Conservation (phyloP, 2,329 filamentous ascomycete genomes). For the Aureobasidium sp. region DNA sequence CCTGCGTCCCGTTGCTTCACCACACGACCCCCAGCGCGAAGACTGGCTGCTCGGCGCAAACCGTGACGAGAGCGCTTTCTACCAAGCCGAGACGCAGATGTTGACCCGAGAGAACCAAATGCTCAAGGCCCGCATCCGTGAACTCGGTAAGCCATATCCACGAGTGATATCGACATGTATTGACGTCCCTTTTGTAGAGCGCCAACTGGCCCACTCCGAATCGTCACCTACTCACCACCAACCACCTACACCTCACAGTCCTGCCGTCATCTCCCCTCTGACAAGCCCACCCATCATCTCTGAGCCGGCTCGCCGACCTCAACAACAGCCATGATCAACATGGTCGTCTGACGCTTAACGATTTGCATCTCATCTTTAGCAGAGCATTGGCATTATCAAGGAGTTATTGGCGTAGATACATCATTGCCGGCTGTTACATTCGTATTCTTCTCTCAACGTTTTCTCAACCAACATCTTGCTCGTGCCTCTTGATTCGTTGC, state of each 20-base stretch:
- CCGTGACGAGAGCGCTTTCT: conserved; percentile 67
- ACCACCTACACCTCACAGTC: conserved; percentile 7
- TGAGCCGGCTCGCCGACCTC: background rate
- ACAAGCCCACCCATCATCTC: background rate
- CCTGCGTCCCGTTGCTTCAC: conserved; percentile 48
- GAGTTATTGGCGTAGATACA: background rate
- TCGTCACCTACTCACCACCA: background rate
- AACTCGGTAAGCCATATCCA: conserved; percentile 49
- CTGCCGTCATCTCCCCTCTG: conserved; percentile 7
- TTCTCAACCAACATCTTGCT: background rate
- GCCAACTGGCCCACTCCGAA: background rate
- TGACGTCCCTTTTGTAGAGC: background rate
- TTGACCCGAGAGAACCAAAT: conserved; percentile 74
- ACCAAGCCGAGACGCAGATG: conserved; percentile 74
- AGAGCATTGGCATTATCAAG: background rate
- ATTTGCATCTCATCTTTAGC: background rate
- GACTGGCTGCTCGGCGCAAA: conserved; percentile 54
- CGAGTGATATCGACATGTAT: background rate
- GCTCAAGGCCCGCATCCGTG: conserved; percentile 64
- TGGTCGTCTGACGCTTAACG: background rate
- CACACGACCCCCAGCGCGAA: conserved; percentile 33
- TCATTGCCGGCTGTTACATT: background rate
- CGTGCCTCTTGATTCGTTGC: background rate
- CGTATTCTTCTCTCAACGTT: background rate
- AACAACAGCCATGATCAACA: background rate